phyloP scores from a whole-genome alignment of 2,329 filamentous ascomycete species.

The Botrytis hyacinthi region DNA sequence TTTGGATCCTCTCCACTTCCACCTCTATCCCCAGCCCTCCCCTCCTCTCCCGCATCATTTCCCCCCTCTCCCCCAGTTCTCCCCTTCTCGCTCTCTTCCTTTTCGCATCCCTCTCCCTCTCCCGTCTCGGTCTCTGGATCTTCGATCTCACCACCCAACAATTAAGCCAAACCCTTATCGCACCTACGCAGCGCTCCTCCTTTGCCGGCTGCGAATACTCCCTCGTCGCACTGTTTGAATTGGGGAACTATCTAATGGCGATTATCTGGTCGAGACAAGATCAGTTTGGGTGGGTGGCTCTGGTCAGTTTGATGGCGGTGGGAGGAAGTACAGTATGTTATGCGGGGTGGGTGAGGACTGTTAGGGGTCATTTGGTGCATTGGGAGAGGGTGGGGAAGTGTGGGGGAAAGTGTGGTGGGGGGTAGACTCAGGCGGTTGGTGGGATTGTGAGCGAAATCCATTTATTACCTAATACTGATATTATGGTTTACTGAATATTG shows the following conservation, averaged over 20 bases:
- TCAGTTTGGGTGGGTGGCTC: conserved; percentile 43
- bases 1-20: conserved; percentile 37
- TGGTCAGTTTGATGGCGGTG: conserved; percentile 41
- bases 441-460: neutral
- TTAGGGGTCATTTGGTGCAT: conserved; percentile 44
- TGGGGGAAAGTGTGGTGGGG: conserved; percentile 23
- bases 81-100: conserved; percentile 35
- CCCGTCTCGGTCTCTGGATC: conserved; percentile 46
- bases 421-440: no score
- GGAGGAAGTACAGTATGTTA: conserved; percentile 39
- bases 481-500: neutral
- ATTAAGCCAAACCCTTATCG: conserved; percentile 44
- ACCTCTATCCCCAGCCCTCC: conserved; percentile 9
- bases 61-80: conserved; percentile 16
- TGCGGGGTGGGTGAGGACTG: conserved; percentile 41
- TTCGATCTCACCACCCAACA: conserved; percentile 47
- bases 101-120: conserved; percentile 44
- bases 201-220: conserved; percentile 46
- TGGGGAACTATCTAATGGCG: conserved; percentile 41
- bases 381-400: conserved; percentile 39
- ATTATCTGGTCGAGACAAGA: conserved; percentile 41
- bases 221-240: conserved; percentile 43
- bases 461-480: neutral
- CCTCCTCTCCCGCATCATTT: conserved; percentile 37
- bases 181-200: conserved; percentile 40